Evolutionary conservation across 176 grass and related monocot species (phyloP), one percentile per base, ranked within the genome.

Genomic region (Echinochloa phyllopogon): DNA sequence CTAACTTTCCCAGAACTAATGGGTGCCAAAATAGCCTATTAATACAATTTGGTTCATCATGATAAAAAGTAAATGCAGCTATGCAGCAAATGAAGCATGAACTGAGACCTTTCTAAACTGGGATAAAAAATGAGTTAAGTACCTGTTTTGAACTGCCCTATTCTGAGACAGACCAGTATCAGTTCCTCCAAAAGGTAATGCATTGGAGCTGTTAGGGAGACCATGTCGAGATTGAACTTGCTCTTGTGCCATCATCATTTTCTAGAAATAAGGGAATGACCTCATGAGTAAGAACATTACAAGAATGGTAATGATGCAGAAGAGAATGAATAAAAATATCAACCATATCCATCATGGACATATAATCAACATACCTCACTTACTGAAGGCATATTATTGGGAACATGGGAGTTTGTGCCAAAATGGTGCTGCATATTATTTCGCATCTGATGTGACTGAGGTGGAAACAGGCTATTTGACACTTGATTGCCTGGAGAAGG

Each of bases 121-220:
- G 15, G 33, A 78, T 33, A n/a, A n/a, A n/a, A n/a, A n/a, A n/a
- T n/a, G n/a, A n/a, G n/a, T n/a, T n/a, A n/a, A n/a, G n/a, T 98
- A 98, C 96, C 96, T 98, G 83, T 90, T 86, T 78, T 90, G 91
- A 88, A 87, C 79, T 48, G 72, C 56, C 81, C 89, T 91, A 74
- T 91, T 94, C 64, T 98, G 89, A 84, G 96, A 60, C 27, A 89
- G 89, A 53, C 59, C 72, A 83, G 83, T 77, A 72, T 89, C 74
- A 68, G 89, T 82, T 90, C 87, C 93, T 87, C 83, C 84, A 84
- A 92, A 95, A 37, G 86, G 59, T 77, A 80, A 87, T 74, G 71
- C 82, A 72, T 44, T 92, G 53, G 84, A 87, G 60, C 79, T 95
- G 48, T 85, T 88, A 51, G 84, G 90, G 45, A 87, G 65, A 79